These are phyloP conservation scores for Ophiocordyceps unilateralis DNA, from an alignment of 2,329 filamentous ascomycete species.

Conservation along the genomic window DNA sequence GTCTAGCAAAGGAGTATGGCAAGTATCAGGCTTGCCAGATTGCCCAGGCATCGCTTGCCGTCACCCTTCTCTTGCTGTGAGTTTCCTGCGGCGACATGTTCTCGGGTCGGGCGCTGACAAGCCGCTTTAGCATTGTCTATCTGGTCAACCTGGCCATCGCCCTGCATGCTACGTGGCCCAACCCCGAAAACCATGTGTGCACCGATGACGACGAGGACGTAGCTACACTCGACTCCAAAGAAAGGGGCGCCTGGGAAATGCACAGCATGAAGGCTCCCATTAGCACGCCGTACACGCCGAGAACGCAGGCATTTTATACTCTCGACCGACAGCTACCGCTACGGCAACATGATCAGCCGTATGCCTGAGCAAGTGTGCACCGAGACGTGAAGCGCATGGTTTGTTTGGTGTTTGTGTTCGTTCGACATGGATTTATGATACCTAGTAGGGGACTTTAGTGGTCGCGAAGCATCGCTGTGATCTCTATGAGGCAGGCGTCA, in stretches of 20 bases:
- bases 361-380: background rate
- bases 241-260: slow-evolving; percentile 39
- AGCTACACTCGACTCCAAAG: slow-evolving; percentile 16
- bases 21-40: slow-evolving; percentile 45
- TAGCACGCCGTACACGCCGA: slow-evolving; percentile 39
- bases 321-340: slow-evolving; percentile 41
- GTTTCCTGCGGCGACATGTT: slow-evolving; percentile 12
- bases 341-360: slow-evolving; percentile 14
- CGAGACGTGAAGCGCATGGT: too few species aligned
- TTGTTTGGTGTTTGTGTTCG: background rate
- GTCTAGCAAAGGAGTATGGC: slow-evolving; percentile 34
- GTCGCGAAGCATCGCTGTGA: background rate
- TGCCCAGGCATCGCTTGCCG: slow-evolving; percentile 49
- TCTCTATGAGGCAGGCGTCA: background rate
- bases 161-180: slow-evolving; percentile 40
- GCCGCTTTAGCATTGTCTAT: slow-evolving; percentile 35
- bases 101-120: background rate
- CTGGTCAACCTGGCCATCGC: slow-evolving; percentile 39
- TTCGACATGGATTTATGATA: background rate
- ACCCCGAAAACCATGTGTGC: slow-evolving; percentile 31
- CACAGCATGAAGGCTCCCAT: slow-evolving; percentile 26
- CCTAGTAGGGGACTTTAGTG: background rate
- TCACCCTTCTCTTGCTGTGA: slow-evolving; percentile 51
- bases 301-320: slow-evolving; percentile 50
- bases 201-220: slow-evolving; percentile 26